Evolutionary conservation across 257 asterid species (phyloP).

Genomic region (Linderniella brevidens): DNA sequence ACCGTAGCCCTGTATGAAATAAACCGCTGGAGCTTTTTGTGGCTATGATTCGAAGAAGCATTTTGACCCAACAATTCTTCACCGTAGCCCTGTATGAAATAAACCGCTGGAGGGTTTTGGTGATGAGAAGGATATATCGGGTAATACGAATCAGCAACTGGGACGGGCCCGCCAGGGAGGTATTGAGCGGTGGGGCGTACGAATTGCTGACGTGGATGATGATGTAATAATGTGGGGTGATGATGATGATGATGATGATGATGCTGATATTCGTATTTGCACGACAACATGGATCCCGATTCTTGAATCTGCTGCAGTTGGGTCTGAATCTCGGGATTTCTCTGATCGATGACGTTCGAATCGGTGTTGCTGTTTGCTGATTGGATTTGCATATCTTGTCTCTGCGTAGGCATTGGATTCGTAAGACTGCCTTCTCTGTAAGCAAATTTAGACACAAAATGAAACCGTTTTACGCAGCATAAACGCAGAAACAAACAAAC

Average conservation of each 20-base stretch:
- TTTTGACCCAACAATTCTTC: constrained; percentile 36
- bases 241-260: constrained; percentile 49
- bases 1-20: constrained; percentile 15
- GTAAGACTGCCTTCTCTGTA: constrained; percentile 65
- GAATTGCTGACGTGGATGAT: constrained; percentile 49
- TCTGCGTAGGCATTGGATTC: constrained; percentile 58
- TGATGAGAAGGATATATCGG: constrained; percentile 66
- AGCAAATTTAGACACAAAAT: constrained; percentile 2
- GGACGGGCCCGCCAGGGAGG: constrained; percentile 48
- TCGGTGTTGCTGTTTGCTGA: too few species aligned
- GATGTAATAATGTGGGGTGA: constrained; percentile 45
- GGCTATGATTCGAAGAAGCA: constrained; percentile 17
- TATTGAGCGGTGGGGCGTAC: constrained; percentile 53
- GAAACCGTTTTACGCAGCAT: neutral
- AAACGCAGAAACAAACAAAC: neutral
- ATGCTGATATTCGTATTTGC: constrained; percentile 44
- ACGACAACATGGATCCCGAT: constrained; percentile 19
- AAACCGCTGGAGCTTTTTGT: too few species aligned
- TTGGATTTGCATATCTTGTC: constrained; percentile 35
- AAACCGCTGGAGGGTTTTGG: constrained; percentile 20
- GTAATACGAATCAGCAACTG: constrained; percentile 30
- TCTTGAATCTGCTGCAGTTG: too few species aligned
- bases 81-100: constrained; percentile 15
- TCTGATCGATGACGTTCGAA: too few species aligned
- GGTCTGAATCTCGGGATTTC: too few species aligned